Conservation (phyloP, 179 eudicot species). For the Spinacia oleracea region DNA sequence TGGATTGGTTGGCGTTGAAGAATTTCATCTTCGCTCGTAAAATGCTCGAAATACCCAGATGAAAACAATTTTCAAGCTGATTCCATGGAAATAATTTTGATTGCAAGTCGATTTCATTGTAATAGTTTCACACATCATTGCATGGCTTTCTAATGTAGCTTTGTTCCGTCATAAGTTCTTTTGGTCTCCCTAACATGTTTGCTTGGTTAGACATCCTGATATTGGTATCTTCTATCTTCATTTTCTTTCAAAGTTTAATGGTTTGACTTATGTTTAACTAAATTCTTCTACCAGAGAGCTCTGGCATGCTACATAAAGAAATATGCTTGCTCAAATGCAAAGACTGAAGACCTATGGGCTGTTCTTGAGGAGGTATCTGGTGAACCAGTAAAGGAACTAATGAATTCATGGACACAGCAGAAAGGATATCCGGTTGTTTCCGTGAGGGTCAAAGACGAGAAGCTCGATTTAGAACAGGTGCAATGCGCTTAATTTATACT, state of each 20-base stretch:
- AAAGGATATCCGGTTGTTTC: constrained; percentile 92
- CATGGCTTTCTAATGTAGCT: neutral
- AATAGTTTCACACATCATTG: neutral
- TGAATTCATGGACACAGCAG: constrained; percentile 97
- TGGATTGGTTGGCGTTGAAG: neutral
- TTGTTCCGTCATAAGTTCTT: neutral
- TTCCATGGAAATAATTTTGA: neutral
- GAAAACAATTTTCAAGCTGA: no score
- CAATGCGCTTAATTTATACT: neutral
- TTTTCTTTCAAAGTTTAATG: neutral
- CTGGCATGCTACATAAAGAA: constrained; percentile 84
- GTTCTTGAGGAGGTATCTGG: constrained; percentile 88
- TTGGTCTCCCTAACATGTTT: neutral
- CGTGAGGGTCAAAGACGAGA: constrained; percentile 62
- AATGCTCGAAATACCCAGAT: constrained; percentile 1
- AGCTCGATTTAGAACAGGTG: constrained; percentile 87
- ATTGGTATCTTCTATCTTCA: neutral
- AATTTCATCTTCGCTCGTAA: neutral
- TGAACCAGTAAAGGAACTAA: constrained; percentile 83
- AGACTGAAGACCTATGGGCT: constrained; percentile 96
- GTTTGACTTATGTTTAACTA: neutral
- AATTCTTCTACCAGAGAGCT: constrained; percentile 57
- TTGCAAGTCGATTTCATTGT: neutral
- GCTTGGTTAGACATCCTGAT: neutral
- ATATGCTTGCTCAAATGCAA: constrained; percentile 93